Base-by-base conservation (phyloP, 2,329 filamentous ascomycete genomes). In the Penicillium nordicum region DNA sequence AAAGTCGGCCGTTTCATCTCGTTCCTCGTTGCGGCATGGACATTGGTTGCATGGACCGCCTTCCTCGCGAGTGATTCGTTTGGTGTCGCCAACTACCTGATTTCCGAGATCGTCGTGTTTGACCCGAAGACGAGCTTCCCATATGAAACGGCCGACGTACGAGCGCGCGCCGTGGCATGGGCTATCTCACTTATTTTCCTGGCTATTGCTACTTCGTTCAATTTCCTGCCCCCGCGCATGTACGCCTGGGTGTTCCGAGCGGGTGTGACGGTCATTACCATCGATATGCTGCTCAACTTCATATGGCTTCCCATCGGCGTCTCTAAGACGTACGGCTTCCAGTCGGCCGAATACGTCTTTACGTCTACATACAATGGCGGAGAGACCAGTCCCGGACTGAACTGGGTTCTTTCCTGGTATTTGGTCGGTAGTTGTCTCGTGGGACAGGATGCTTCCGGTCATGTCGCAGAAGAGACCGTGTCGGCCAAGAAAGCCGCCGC, bases 21-120 rank as follows among this genome's bases (percentile, higher is more conserved):
- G 1, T 82, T 81, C 63, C 67, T 83, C 16, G 80, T 82, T 8
- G 81, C 81, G 0, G 82, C 80, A 76, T 83, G 81, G 80, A 80
- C 76, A 50, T 79, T 79, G 0, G 82, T 80, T 2, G 81, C 81
- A 0, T 83, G 81, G 81, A 83, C 80, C 1, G 76, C 67, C 8
- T 67, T 69, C 37, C 50, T 69, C 25, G 64, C 65, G 5, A 62
- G 59, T 49, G 63, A 69, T 36, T 66, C 60, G 10, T 68, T 68
- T 36, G 65, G 64, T 10, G 66, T 66, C 27, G 64, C 66, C 36
- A 69, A 69, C 37, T 69, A 65, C 29, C 52, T 69, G 11, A 54
- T 67, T n/a, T 69, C 65, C 6, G 65, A 79, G 60, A 71, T 78
- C 29, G 69, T 72, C 0, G 72, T 78, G 47, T 78, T 78, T 62